Evolutionary conservation across 1,139 yeast genomes (phyloP).

Genomic region (Scheffersomyces insectosa): DNA sequence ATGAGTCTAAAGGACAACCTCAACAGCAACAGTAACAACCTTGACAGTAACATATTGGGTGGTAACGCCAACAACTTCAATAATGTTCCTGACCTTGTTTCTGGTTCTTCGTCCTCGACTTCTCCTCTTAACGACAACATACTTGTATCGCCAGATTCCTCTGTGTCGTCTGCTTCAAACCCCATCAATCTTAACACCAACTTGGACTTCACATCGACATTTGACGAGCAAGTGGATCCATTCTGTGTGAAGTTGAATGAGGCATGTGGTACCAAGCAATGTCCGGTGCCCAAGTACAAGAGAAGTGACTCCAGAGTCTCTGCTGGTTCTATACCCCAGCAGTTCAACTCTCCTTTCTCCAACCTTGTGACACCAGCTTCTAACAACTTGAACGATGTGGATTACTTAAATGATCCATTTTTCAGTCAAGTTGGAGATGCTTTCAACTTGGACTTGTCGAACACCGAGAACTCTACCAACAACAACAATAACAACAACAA

Average conservation of each 20-base stretch:
- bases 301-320: conserved; percentile 15
- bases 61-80: conserved; percentile 7
- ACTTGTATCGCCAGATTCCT: conserved; percentile 37
- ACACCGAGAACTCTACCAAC: conserved; percentile 5
- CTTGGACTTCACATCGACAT: conserved; percentile 22
- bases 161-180: conserved; percentile 13
- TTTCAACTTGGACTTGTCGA: conserved; percentile 20
- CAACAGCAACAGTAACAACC: not conserved
- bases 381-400: conserved; percentile 10
- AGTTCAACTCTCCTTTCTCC: conserved; percentile 21
- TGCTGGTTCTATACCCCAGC: conserved; percentile 4
- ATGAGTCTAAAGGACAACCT: conserved; percentile 4
- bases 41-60: not conserved
- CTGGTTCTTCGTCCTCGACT: conserved; percentile 34
- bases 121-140: conserved; percentile 45
- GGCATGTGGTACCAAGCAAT: conserved; percentile 80
- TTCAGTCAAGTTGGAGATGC: conserved; percentile 16
- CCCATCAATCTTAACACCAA: conserved; percentile 6
- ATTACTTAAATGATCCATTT: conserved; percentile 29
- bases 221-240: conserved; percentile 51
- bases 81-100: conserved; percentile 37
- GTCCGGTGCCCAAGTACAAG: conserved; percentile 63
- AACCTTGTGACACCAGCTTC: conserved; percentile 17
- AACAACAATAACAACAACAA: conserved; percentile 3
- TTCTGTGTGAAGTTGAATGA: conserved; percentile 74